Percentiles rank a stretch among this genome's conserved stretches.
Evolutionary conservation across 768 basidiomycete species (phyloP).

Genomic region (Suillus subaureus): DNA sequence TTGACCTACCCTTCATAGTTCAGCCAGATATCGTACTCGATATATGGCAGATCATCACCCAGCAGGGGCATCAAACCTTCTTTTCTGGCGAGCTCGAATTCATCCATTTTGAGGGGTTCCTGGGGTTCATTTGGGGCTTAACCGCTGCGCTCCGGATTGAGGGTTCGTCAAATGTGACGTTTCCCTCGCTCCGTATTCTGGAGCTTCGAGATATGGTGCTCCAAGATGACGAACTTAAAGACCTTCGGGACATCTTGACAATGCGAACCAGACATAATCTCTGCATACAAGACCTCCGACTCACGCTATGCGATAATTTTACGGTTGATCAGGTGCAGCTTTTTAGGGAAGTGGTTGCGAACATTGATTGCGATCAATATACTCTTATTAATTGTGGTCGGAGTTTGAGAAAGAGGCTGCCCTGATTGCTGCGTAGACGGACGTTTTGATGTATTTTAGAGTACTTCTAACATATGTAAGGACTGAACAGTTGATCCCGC

Average conservation of each 20-base stretch:
- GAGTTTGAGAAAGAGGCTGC: background rate
- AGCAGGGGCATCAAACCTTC: background rate
- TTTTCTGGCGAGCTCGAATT: background rate
- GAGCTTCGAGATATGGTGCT: background rate
- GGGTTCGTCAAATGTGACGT: background rate
- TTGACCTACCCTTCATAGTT: background rate
- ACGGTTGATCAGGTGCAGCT: background rate
- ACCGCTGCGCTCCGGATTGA: background rate
- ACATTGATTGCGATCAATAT: background rate
- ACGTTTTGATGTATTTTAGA: background rate
- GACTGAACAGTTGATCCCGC: no score
- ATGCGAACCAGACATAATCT: background rate
- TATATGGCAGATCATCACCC: background rate
- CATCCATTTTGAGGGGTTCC: background rate
- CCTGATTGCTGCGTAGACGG: background rate
- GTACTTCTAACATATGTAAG: background rate
- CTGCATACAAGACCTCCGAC: background rate
- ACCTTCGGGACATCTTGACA: background rate
- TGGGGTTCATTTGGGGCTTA: background rate
- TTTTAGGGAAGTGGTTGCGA: background rate
- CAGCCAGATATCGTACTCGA: background rate
- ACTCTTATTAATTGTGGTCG: background rate
- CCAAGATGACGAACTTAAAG: background rate
- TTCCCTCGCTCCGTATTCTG: background rate
- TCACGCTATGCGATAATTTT: background rate